These are phyloP conservation scores for Knoxia roxburghii DNA, from an alignment of 257 asterid genomes.

Conservation along the genomic window DNA sequence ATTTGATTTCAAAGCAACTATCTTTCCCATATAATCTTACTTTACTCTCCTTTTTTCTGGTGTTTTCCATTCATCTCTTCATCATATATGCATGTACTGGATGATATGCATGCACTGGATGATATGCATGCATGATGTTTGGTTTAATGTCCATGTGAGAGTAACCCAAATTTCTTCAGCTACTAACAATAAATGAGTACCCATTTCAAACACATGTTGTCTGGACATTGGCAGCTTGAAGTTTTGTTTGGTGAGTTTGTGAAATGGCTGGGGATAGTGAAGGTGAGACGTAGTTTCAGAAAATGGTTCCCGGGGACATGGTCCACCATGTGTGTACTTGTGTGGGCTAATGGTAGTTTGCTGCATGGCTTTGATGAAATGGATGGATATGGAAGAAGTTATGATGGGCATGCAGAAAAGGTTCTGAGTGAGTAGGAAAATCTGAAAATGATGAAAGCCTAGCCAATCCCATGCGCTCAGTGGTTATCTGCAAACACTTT, in stretches of 20 bases:
- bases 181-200: too few species aligned
- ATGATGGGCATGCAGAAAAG: conserved; percentile 21
- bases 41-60: too few species aligned
- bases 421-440: background rate
- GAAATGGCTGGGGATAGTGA: too few species aligned
- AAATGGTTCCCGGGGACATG: conserved; percentile 8
- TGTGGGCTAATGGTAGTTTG: conserved; percentile 9
- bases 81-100: too few species aligned
- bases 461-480: conserved; percentile 9
- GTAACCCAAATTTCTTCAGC: too few species aligned
- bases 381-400: conserved; percentile 8
- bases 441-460: conserved; percentile 11
- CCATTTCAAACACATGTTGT: conserved; percentile 2
- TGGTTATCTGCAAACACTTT: conserved; percentile 13
- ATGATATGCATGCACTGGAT: too few species aligned
- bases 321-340: conserved; percentile 15
- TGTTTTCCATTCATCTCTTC: too few species aligned
- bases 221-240: conserved; percentile 9
- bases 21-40: too few species aligned
- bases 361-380: conserved; percentile 7
- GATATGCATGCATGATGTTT: too few species aligned
- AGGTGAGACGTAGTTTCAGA: background rate
- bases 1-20: background rate
- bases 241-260: background rate
- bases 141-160: too few species aligned